Base-by-base conservation (phyloP, 1,284 basidiomycete species). In the Athelia sp. region DNA sequence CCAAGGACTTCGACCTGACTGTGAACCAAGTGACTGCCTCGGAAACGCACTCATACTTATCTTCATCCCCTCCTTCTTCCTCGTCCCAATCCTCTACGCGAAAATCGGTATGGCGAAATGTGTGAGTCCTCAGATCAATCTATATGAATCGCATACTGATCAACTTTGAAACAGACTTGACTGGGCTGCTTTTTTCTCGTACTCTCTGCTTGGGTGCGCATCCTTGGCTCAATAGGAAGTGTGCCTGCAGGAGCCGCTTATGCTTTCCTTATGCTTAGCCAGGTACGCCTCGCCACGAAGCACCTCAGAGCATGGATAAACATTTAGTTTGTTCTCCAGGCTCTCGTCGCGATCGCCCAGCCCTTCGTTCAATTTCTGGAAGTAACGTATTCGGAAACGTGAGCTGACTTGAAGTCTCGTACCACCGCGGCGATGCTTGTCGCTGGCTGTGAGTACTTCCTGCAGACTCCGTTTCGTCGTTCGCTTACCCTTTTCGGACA, bases 391-490 rank as follows among this genome's bases (percentile, higher is more conserved):
- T 90, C 87, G 1, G 85, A 91, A 60, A 72, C 73, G 24, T 91
- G 89, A 89, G 91, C 91, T 56, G 79, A 86, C 54, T 64, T 89
- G 38, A 73, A 76, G 50, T 79, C 83, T 17, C 73, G 88, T 42
- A 90, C 84, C 4, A 90, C 88, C 0, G 86, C 84, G 14, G 91
- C 89, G 1, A 90, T 89, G 87, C 59, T 87, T 24, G 70, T 90
- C 48, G 78, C 87, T n/a, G 75, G 90, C 29, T 73, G 87, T 84
- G 31, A 23, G n/a, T 42, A 13, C 44, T 13, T 45, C 49, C 31
- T 23, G 21, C 14, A 32, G 26, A 44, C n/a, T n/a, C n/a, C 18
- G 49, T 49, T 40, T 14, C 26, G n/a, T 49, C 43, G 43, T 22
- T 15, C 11, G 32, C 48, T 15, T 42, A 21, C 19, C 13, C 1